Base-by-base conservation (phyloP, 345 rosid genomes). In the Cardamine chenopodiifolia region DNA sequence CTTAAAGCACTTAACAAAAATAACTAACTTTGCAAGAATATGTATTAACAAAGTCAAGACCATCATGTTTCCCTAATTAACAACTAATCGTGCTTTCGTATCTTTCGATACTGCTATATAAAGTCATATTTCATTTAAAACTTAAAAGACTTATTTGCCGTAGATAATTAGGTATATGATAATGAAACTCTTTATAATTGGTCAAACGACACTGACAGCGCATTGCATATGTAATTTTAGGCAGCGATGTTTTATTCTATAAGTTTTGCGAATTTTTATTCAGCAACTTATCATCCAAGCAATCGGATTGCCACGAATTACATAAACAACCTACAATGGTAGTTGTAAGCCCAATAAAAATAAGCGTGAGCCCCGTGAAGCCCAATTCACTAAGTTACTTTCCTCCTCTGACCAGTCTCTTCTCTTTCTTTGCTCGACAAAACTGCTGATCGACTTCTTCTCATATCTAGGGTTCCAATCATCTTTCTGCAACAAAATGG, bases 391-490 rank as follows among this genome's bases (percentile, higher is more conserved):
- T 12, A 6, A 62, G 58, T 32, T 26, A 17, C 18, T 45, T 25
- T 55, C 71, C 8, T 44, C 57, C 6, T 14, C 75, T 70, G 78
- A 49, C 72, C 62, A 66, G 42, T 10, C 26, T 48, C 62, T 1
- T 19, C 34, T 23, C 66, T 58, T 13, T 58, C 66, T 58, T 13
- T 48, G 56, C 58, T 66, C 50, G 65, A 66, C 61, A 58, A 25
- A 78, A 35, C 70, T 66, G 29, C 55, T 64, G 56, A 57, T 62
- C 17, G 59, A 29, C 47, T 34, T 45, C 31, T 35, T 22, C 29
- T 35, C 44, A 67, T 68, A 64, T 71, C 72, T 82, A 84, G 90
- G 89, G 85, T 80, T 87, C 80, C 72, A 71, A 70, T 28, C 78
- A 67, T 53, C 62, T 66, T 14, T 25, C 47, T 29, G 66, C 77